Evolutionary conservation across 192 early-diverging fungal species (phyloP), one percentile per base, ranked within the genome.

Genomic region (Coemansia sp.): DNA sequence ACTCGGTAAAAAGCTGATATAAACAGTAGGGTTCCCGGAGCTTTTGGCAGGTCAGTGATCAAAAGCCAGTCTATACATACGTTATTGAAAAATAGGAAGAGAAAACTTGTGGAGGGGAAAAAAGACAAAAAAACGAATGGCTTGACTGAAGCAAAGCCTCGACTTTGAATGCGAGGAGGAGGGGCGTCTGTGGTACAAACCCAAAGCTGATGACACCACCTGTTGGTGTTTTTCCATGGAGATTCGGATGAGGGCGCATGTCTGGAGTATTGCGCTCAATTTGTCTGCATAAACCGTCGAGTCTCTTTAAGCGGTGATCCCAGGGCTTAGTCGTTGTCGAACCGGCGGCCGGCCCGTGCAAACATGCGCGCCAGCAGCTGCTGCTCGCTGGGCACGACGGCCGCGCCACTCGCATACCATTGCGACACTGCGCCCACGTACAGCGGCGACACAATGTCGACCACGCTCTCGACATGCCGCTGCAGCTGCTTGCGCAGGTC

Each of bases 391-490:
- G 40, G 57, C 53, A 64, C 59, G 18, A 60, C 54, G 7, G 28
- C 23, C 31, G 62, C 62, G 19, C 69, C 68, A 4, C 42, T 25
- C 9, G 57, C 57, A 45, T 73, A 80, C 77, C 77, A 80, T 29
- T 61, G 60, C 21, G 71, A 60, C 27, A 71, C 51, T 0, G 67
- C 56, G 16, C 71, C 71, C 6, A 75, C 68, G 24, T 53, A 71
- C 50, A 80, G 27, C 32, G 71, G 68, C 62, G 77, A 75, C 66
- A 63, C 71, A 60, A 78, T 62, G 22, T 73, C 67, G 6, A 82
- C 69, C 22, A 74, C 71, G 1, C 38, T 32, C 10, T 72, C 69
- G 9, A 43, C 74, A 43, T 73, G 74, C 8, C 80, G 55, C 54
- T 47, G 43, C 23, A 82, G 57, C 58, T 65, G 67, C 54, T 62